Percentiles rank a stretch among this genome's conserved stretches.
Conservation (phyloP, 2,329 filamentous ascomycete genomes). For the Ascochyta koolunga region DNA sequence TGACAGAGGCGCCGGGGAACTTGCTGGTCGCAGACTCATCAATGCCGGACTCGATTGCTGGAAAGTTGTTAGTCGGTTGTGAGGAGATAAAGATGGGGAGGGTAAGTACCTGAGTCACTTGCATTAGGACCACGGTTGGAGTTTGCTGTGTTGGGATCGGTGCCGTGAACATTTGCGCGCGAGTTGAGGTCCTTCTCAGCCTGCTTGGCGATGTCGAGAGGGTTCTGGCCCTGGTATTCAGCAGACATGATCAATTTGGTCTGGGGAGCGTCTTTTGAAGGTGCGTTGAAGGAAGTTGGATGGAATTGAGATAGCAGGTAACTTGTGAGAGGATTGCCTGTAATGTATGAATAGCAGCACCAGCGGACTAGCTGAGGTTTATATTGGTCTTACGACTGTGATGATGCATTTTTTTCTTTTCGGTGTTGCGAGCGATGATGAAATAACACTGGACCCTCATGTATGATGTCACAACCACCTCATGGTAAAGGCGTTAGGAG, state of each 20-base stretch:
- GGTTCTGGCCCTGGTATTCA: conserved; percentile 51
- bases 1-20: conserved; percentile 55
- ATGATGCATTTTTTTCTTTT: conserved; percentile 5
- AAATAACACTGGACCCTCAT: conserved; percentile 10
- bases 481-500: not conserved
- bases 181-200: conserved; percentile 58
- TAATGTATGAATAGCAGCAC: not conserved
- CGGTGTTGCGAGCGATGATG: conserved; percentile 10
- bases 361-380: conserved; percentile 2
- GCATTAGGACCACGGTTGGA: conserved; percentile 10
- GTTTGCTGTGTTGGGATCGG: conserved; percentile 26
- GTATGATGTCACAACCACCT: conserved; percentile 20
- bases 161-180: conserved; percentile 47
- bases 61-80: not conserved
- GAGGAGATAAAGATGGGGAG: not conserved
- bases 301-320: not conserved
- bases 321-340: not conserved
- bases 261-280: not conserved
- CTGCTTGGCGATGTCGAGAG: conserved; percentile 53
- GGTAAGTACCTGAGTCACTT: conserved; percentile 48
- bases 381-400: conserved; percentile 3
- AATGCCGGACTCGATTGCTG: conserved; percentile 56
- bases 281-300: not conserved
- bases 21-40: conserved; percentile 49
- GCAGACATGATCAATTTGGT: conserved; percentile 49